Evolutionary conservation across 805 yeast species (phyloP).

Genomic region (Crinitomyces ghanaensis): DNA sequence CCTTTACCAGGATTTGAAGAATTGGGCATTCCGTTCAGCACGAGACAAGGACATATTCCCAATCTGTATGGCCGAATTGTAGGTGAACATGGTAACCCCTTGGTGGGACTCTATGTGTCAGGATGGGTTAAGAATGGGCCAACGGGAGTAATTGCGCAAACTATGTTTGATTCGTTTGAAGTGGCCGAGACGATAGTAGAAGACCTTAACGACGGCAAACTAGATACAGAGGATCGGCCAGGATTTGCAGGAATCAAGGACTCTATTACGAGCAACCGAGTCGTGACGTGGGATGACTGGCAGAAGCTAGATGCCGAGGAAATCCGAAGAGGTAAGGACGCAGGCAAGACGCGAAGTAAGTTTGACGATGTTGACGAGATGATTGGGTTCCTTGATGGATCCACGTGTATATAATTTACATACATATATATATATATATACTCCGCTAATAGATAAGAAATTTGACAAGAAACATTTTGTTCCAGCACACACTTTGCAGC

Average conservation of each 20-base stretch:
- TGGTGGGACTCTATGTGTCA: conserved; percentile 54
- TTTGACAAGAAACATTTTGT: too few species aligned
- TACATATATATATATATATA: too few species aligned
- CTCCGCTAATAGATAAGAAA: too few species aligned
- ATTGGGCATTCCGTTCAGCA: conserved; percentile 38
- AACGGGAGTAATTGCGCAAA: conserved; percentile 79
- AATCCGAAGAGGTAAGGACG: conserved; percentile 32
- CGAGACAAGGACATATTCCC: conserved; percentile 32
- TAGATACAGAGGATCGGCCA: conserved; percentile 16
- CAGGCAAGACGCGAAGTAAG: conserved; percentile 50
- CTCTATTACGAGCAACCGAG: conserved; percentile 16
- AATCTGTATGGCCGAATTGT: conserved; percentile 36
- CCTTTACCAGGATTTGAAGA: conserved; percentile 50
- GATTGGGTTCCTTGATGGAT: too few species aligned
- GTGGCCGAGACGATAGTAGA: conserved; percentile 55
- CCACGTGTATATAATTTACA: too few species aligned
- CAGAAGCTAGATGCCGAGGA: conserved; percentile 43
- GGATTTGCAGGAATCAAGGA: conserved; percentile 26
- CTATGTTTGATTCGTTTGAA: conserved; percentile 73
- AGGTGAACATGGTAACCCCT: conserved; percentile 13
- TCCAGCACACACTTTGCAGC: too few species aligned
- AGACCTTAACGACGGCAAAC: conserved; percentile 35
- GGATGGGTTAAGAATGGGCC: conserved; percentile 92
- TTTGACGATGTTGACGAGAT: conserved; percentile 37
- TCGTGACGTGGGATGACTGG: conserved; percentile 63